Evolutionary conservation across 257 asterid genomes (phyloP).

Genomic region (Plectranthus barbatus): DNA sequence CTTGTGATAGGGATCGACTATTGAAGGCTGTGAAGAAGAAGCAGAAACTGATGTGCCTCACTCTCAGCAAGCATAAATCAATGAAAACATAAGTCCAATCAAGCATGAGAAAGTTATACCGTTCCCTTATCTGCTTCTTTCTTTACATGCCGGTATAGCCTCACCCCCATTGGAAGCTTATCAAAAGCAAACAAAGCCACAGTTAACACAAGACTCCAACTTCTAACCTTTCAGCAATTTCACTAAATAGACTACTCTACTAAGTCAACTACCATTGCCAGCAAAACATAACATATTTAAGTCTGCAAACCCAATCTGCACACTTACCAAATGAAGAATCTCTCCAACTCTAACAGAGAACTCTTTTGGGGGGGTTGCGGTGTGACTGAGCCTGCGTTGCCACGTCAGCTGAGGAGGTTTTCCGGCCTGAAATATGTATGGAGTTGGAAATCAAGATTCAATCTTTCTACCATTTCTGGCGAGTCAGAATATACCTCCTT

Average conservation of each 20-base stretch:
- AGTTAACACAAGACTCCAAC: not conserved
- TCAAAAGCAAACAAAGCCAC: not conserved
- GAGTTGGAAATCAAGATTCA: not conserved
- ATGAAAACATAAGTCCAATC: not conserved
- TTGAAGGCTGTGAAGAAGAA: conserved; percentile 29
- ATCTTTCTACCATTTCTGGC: not conserved
- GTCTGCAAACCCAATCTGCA: not conserved
- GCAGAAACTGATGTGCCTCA: not conserved
- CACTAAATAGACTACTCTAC: too few species aligned
- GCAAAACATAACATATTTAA: too few species aligned
- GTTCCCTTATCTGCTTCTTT: conserved; percentile 37
- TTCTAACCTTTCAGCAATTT: too few species aligned
- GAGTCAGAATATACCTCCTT: conserved; percentile 4
- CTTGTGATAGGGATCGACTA: conserved; percentile 55
- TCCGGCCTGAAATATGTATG: conserved; percentile 13
- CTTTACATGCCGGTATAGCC: conserved; percentile 30
- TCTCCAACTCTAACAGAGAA: conserved; percentile 27
- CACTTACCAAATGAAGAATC: conserved; percentile 37
- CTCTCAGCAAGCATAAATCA: not conserved
- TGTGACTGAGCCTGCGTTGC: conserved; percentile 50
- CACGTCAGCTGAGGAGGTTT: conserved; percentile 56
- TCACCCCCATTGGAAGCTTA: conserved; percentile 38
- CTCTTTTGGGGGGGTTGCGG: conserved; percentile 15
- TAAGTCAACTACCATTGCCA: too few species aligned
- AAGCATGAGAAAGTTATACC: conserved; percentile 5